These are phyloP conservation scores for Monosporascus sp. DNA, from an alignment of 2,329 filamentous ascomycete genomes.

Conservation along the genomic window DNA sequence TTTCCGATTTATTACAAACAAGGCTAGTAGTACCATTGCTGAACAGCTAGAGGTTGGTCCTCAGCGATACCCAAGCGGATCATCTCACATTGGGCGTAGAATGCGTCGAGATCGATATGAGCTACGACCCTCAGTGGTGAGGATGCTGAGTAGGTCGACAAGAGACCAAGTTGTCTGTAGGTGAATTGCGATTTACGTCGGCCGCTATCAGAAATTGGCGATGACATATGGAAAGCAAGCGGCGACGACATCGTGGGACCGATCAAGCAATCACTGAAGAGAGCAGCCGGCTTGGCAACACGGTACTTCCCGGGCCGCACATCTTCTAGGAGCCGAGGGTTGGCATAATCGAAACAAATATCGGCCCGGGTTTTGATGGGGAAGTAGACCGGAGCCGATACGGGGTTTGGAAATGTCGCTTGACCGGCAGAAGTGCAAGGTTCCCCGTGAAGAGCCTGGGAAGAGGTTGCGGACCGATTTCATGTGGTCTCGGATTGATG, in stretches of 20 bases:
- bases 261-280: slow-evolving; percentile 9
- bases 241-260: slow-evolving; percentile 25
- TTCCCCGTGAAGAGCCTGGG: no score
- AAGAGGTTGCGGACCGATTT: no score
- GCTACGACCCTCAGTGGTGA: slow-evolving; percentile 82
- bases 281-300: background rate
- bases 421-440: no score
- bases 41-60: slow-evolving; percentile 80
- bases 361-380: no score
- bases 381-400: no score
- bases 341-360: no score
- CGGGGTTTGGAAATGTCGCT: no score
- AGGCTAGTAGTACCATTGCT: slow-evolving; percentile 68
- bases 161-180: slow-evolving; percentile 72
- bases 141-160: slow-evolving; percentile 64
- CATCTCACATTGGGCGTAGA: slow-evolving; percentile 96
- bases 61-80: slow-evolving; percentile 71
- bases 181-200: slow-evolving; percentile 67
- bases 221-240: slow-evolving; percentile 28
- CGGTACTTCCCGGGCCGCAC: background rate
- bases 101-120: slow-evolving; percentile 93
- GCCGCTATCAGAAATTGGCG: slow-evolving; percentile 27
- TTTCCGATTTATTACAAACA: slow-evolving; percentile 1
- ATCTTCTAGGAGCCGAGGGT: background rate
- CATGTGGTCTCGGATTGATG: no score